Evolutionary conservation across 768 basidiomycete species (phyloP).

Genomic region (Tephrocybe sp.): DNA sequence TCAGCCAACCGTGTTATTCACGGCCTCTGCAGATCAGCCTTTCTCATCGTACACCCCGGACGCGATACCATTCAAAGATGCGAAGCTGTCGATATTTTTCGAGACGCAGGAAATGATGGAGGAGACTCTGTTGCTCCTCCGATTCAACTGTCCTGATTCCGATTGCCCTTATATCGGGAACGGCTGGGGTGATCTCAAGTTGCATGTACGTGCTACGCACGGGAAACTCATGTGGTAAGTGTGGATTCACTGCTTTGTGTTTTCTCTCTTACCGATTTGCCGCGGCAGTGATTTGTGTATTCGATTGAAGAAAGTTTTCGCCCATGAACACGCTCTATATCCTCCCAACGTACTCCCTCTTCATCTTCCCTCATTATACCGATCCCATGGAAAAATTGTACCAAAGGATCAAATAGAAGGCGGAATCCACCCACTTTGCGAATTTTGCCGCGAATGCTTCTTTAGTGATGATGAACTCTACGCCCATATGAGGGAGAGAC

Average conservation of each 20-base stretch:
- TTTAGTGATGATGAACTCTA: constrained; percentile 94
- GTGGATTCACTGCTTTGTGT: background rate
- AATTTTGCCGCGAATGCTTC: constrained; percentile 91
- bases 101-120: constrained; percentile 95
- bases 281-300: constrained; percentile 79
- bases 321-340: constrained; percentile 92
- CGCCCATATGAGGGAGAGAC: constrained; percentile 86
- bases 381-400: constrained; percentile 34
- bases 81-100: constrained; percentile 76
- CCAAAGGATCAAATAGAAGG: constrained; percentile 63
- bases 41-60: constrained; percentile 61
- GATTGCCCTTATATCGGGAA: constrained; percentile 81
- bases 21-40: constrained; percentile 54
- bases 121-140: constrained; percentile 83
- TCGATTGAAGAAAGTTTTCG: constrained; percentile 87
- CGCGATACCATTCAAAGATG: constrained; percentile 60
- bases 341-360: constrained; percentile 53
- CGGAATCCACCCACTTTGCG: constrained; percentile 74
- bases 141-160: constrained; percentile 90
- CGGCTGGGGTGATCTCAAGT: constrained; percentile 88
- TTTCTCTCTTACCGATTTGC: background rate
- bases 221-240: constrained; percentile 79
- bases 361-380: constrained; percentile 74
- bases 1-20: constrained; percentile 75
- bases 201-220: constrained; percentile 78